phyloP scores from a whole-genome alignment of 495 filamentous ascomycete genomes.

The Schizothecium vesticola region DNA sequence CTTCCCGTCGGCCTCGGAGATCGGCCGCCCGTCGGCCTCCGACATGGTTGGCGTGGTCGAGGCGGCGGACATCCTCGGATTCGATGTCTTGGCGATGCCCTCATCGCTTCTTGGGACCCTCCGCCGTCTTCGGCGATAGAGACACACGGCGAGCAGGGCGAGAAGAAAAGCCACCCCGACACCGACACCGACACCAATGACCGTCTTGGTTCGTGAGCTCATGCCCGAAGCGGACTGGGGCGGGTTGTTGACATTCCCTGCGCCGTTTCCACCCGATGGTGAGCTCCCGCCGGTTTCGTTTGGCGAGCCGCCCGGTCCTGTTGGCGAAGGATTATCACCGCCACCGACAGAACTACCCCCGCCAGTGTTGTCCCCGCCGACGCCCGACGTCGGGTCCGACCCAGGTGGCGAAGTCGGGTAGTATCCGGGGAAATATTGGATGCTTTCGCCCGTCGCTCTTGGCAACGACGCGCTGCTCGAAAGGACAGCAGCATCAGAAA shows the following conservation, averaged over 20 bases:
- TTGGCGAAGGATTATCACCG: not conserved
- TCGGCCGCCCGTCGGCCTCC: constrained; percentile 10
- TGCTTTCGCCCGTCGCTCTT: constrained; percentile 11
- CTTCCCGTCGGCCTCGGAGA: constrained; percentile 20
- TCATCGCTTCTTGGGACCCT: not conserved
- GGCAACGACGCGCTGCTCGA: constrained; percentile 18
- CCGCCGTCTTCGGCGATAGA: constrained; percentile 2
- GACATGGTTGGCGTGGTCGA: constrained; percentile 6
- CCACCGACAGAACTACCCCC: not conserved
- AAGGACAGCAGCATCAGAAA: constrained; percentile 10
- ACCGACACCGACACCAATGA: constrained; percentile 17
- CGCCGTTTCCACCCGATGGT: not conserved
- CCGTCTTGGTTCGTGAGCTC: constrained; percentile 16
- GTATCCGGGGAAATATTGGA: constrained; percentile 19
- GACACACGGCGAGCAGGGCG: constrained; percentile 10
- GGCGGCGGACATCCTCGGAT: not conserved
- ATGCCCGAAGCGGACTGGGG: not conserved
- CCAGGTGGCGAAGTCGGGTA: constrained; percentile 1
- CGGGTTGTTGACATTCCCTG: not conserved
- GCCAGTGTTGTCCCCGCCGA: not conserved
- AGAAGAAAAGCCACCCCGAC: constrained; percentile 4
- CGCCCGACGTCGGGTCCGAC: not conserved
- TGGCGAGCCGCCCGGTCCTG: not conserved
- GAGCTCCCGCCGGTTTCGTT: not conserved
- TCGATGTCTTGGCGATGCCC: not conserved